Evolutionary conservation across 345 rosid genomes (phyloP).

Genomic region (Gossypium sturtianum): DNA sequence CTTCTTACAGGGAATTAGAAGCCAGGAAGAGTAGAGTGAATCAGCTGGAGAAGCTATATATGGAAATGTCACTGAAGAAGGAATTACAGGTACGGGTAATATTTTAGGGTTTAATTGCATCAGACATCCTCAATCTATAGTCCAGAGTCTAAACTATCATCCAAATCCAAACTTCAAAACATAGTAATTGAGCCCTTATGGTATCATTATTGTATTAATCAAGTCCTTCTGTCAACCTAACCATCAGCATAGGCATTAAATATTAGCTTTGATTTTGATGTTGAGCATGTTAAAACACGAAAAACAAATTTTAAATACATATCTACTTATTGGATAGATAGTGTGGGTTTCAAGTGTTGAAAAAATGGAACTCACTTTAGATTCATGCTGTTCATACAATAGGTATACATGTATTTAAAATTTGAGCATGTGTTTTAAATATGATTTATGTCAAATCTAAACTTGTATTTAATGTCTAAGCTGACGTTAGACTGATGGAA

Average conservation of each 20-base stretch:
- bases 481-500: not conserved
- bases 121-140: too few species aligned
- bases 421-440: not conserved
- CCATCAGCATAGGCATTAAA: not conserved
- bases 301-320: not conserved
- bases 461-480: not conserved
- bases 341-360: not conserved
- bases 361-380: too few species aligned
- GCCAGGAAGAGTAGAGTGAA: conserved; percentile 58
- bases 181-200: too few species aligned
- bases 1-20: conserved; percentile 73
- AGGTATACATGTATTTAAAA: not conserved
- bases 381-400: not conserved
- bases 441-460: not conserved
- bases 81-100: conserved; percentile 61
- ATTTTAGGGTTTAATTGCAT: too few species aligned
- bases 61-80: conserved; percentile 70
- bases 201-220: too few species aligned
- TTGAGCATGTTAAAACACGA: not conserved
- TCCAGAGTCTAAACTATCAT: too few species aligned
- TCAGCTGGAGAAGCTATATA: conserved; percentile 61
- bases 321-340: not conserved
- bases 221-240: too few species aligned
- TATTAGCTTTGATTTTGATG: not conserved
- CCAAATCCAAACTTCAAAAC: too few species aligned